Evolutionary conservation across 23 red algal species (phyloP).

Genomic region (Chondrus crispus): DNA sequence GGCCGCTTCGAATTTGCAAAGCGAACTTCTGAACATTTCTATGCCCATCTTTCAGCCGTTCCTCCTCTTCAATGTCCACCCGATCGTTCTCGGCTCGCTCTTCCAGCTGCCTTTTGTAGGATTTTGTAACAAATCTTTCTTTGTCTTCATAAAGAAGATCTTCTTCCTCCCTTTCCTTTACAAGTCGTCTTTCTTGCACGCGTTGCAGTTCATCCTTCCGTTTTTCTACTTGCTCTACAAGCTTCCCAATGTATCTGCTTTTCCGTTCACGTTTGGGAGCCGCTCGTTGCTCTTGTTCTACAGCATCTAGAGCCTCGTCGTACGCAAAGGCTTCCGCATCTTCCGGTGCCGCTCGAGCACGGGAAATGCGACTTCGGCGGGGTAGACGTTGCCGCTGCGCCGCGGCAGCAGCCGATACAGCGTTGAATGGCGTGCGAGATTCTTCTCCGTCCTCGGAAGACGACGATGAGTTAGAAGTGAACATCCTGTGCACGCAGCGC

Average conservation of each 20-base stretch:
- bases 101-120: neutral
- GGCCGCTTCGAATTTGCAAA: neutral
- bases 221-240: neutral
- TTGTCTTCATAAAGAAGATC: neutral
- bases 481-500: no score
- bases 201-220: neutral
- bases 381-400: neutral
- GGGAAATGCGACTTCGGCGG: neutral
- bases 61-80: neutral
- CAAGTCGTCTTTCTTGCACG: neutral
- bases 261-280: neutral
- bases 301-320: neutral
- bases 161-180: neutral
- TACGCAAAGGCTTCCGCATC: neutral
- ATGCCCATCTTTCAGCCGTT: neutral
- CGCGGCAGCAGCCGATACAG: neutral
- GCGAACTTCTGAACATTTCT: neutral
- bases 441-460: neutral
- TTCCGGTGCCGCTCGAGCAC: neutral
- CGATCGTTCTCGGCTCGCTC: slow-evolving; percentile 28
- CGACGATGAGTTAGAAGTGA: neutral
- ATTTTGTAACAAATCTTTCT: slow-evolving; percentile 34
- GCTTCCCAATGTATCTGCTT: slow-evolving; percentile 45
- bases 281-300: neutral
- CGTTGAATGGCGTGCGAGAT: neutral